phyloP scores from a whole-genome alignment of 2,329 filamentous ascomycete species.

The Neofusicoccum parvum region DNA sequence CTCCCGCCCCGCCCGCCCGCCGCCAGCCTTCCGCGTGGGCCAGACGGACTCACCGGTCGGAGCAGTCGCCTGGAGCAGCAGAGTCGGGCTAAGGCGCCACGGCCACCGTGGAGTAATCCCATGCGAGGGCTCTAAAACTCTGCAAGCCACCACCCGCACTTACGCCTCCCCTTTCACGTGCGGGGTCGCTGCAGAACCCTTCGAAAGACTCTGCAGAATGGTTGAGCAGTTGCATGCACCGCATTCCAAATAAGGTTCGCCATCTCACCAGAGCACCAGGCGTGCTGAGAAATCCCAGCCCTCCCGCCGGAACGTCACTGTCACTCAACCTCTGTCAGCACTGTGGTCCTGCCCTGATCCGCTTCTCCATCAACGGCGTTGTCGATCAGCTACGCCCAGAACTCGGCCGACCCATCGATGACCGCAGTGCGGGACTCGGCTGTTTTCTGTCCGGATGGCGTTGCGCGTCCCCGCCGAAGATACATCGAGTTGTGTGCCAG shows the following conservation, averaged over 20 bases:
- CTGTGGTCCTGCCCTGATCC: neutral
- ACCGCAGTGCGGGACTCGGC: neutral
- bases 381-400: neutral
- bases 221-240: constrained; percentile 1
- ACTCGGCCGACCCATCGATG: neutral
- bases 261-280: neutral
- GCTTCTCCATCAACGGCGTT: neutral
- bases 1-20: neutral
- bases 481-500: neutral
- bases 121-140: constrained; percentile 3
- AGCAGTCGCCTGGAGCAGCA: neutral
- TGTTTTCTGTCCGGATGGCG: neutral
- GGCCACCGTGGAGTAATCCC: neutral
- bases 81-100: neutral
- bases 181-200: constrained; percentile 10
- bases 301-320: neutral
- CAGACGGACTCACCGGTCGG: neutral
- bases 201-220: constrained; percentile 4
- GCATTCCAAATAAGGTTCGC: constrained; percentile 2
- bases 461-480: neutral
- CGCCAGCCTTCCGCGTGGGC: neutral
- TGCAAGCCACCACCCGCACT: constrained; percentile 12
- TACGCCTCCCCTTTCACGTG: neutral
- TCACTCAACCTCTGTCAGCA: neutral
- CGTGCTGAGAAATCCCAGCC: neutral